Evolutionary conservation across 2,329 filamentous ascomycete genomes (phyloP).

Genomic region (Monascus ruber): DNA sequence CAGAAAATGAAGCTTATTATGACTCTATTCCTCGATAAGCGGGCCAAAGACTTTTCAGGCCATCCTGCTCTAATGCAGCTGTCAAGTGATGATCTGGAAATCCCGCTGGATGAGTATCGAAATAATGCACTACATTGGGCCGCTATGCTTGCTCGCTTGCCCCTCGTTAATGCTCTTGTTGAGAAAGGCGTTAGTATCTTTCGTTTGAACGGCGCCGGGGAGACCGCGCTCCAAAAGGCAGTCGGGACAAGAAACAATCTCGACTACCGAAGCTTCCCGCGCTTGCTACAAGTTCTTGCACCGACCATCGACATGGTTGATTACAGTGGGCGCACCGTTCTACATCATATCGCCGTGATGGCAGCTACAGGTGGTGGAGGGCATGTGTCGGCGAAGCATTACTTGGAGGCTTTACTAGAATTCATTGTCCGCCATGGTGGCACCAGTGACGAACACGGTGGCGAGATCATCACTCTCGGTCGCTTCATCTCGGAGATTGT

Average conservation of each 20-base stretch:
- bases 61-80: constrained; percentile 68
- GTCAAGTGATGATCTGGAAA: constrained; percentile 71
- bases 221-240: constrained; percentile 86
- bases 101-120: constrained; percentile 76
- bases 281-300: constrained; percentile 77
- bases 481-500: constrained; percentile 96
- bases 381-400: constrained; percentile 77
- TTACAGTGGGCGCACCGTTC: constrained; percentile 75
- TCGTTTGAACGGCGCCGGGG: constrained; percentile 76
- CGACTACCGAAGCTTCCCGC: constrained; percentile 80
- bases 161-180: constrained; percentile 70
- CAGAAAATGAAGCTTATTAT: constrained; percentile 72
- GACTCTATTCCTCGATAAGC: constrained; percentile 68
- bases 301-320: constrained; percentile 85
- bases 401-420: constrained; percentile 85
- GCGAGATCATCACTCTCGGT: constrained; percentile 70
- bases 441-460: constrained; percentile 24
- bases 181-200: constrained; percentile 76
- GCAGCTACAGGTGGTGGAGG: constrained; percentile 91
- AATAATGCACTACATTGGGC: constrained; percentile 94
- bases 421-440: constrained; percentile 85
- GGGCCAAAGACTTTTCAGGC: constrained; percentile 57
- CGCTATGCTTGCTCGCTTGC: constrained; percentile 76
- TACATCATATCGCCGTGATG: constrained; percentile 93
- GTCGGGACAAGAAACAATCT: constrained; percentile 90